A percentile compares a stretch with the other conserved stretches of the same genome.
phyloP scores from a whole-genome alignment of 148 eudicot species.

The Dianthus caryophyllus region DNA sequence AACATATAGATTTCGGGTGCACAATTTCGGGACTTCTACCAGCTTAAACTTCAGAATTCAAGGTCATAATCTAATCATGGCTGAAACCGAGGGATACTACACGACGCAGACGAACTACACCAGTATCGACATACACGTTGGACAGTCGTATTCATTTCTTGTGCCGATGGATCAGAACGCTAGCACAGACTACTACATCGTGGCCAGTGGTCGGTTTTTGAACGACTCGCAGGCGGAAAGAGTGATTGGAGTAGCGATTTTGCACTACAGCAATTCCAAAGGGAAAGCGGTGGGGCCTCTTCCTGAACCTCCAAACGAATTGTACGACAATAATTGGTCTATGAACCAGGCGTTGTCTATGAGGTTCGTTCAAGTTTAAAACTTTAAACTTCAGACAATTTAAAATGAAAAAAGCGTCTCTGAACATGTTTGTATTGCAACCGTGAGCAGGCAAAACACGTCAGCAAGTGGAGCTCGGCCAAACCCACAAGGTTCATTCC shows the following conservation, averaged over 20 bases:
- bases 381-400: background rate
- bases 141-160: slow-evolving; percentile 87
- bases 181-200: slow-evolving; percentile 85
- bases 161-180: slow-evolving; percentile 99
- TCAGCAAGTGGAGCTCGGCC: slow-evolving; percentile 96
- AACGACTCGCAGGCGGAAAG: slow-evolving; percentile 74
- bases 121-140: slow-evolving; percentile 84
- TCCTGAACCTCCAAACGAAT: slow-evolving; percentile 89
- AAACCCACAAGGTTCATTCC: slow-evolving; percentile 94
- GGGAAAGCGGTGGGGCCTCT: slow-evolving; percentile 85
- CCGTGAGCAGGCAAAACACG: slow-evolving; percentile 61
- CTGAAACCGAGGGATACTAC: slow-evolving; percentile 83
- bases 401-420: background rate
- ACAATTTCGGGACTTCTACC: slow-evolving; percentile 81
- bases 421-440: background rate
- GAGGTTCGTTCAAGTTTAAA: slow-evolving; percentile 46
- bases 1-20: slow-evolving; percentile 82
- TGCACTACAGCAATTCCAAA: slow-evolving; percentile 86
- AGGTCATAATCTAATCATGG: slow-evolving; percentile 65
- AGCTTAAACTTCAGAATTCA: slow-evolving; percentile 86
- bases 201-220: slow-evolving; percentile 86
- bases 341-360: slow-evolving; percentile 78
- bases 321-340: slow-evolving; percentile 54
- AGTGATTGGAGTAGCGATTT: slow-evolving; percentile 85
- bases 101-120: slow-evolving; percentile 65